Evolutionary conservation across 371 early-diverging fungal species (phyloP).

Genomic region (Mucor irregularis): DNA sequence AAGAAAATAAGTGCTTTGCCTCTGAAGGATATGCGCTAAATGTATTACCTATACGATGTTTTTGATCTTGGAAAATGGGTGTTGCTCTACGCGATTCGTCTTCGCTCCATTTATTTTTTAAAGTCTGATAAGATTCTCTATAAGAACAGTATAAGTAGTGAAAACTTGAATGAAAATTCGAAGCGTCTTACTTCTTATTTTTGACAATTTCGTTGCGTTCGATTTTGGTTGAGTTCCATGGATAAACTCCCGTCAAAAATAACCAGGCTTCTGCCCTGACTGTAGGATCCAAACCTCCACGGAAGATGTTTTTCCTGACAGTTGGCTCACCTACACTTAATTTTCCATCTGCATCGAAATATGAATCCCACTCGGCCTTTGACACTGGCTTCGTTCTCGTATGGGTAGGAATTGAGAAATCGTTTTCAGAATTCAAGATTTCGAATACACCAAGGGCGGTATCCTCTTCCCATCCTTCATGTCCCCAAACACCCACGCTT

Average conservation of each 20-base stretch:
- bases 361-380: conserved; percentile 71
- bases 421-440: conserved; percentile 44
- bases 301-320: conserved; percentile 67
- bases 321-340: conserved; percentile 52
- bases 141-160: background rate
- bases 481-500: conserved; percentile 50
- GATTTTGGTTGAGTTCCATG: conserved; percentile 78
- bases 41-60: conserved; percentile 75
- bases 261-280: conserved; percentile 88
- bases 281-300: conserved; percentile 78
- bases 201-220: conserved; percentile 61
- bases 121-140: conserved; percentile 64
- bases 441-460: conserved; percentile 50
- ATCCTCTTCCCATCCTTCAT: conserved; percentile 46
- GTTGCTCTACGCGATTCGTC: conserved; percentile 50
- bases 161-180: background rate
- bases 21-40: background rate
- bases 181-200: conserved; percentile 45
- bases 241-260: conserved; percentile 81
- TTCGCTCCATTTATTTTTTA: conserved; percentile 77
- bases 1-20: background rate
- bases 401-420: conserved; percentile 46
- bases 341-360: conserved; percentile 66
- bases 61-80: conserved; percentile 75
- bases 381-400: conserved; percentile 65